phyloP scores from a whole-genome alignment of 1,139 yeast species.

The Sugiyamaella paludigena region DNA sequence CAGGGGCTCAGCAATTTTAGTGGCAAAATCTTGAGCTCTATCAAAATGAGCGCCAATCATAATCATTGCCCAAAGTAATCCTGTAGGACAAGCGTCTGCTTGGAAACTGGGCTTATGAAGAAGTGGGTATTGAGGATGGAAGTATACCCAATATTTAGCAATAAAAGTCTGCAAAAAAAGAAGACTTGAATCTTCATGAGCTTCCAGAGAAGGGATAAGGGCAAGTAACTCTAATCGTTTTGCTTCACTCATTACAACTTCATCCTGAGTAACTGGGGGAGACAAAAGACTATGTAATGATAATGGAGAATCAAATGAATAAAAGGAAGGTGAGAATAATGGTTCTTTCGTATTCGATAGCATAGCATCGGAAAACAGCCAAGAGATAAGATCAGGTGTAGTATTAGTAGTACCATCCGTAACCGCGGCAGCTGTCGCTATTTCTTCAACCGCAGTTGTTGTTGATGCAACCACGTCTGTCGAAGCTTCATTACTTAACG shows the following conservation, averaged over 20 bases:
- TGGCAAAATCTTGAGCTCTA: conserved; percentile 41
- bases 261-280: conserved; percentile 37
- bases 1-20: conserved; percentile 57
- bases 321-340: conserved; percentile 31
- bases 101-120: conserved; percentile 64
- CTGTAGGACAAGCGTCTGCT: conserved; percentile 51
- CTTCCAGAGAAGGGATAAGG: conserved; percentile 40
- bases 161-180: conserved; percentile 24
- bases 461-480: conserved; percentile 1
- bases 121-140: conserved; percentile 62
- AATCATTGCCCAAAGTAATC: conserved; percentile 55
- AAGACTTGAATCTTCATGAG: conserved; percentile 36
- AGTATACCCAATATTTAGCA: conserved; percentile 51
- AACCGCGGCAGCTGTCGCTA: neutral
- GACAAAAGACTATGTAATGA: conserved; percentile 39
- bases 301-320: conserved; percentile 38
- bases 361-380: conserved; percentile 40
- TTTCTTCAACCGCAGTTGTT: neutral
- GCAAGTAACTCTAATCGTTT: conserved; percentile 37
- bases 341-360: conserved; percentile 34
- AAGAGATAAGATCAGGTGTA: conserved; percentile 33
- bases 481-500: neutral
- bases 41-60: conserved; percentile 51
- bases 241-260: conserved; percentile 29
- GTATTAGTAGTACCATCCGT: conserved; percentile 2